phyloP scores from a whole-genome alignment of 345 rosid genomes.

The Gossypium longicalyx region DNA sequence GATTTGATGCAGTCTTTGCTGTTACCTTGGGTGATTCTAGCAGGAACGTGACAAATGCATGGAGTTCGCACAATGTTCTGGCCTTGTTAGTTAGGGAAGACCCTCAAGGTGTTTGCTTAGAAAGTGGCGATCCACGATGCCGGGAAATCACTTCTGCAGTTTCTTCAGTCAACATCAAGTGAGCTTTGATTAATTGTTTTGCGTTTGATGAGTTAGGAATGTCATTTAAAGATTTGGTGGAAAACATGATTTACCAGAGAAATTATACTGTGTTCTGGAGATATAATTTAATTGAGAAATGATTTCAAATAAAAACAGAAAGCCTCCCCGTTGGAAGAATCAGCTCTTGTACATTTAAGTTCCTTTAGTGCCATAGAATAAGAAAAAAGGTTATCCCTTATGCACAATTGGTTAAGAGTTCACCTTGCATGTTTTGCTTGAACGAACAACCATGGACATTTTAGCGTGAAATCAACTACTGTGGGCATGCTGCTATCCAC shows the following conservation, averaged over 20 bases:
- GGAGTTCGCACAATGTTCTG: slow-evolving; percentile 71
- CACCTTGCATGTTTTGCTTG: background rate
- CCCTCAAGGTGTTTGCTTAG: slow-evolving; percentile 75
- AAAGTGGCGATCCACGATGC: slow-evolving; percentile 73
- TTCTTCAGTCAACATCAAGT: slow-evolving; percentile 50
- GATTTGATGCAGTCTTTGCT: slow-evolving; percentile 87
- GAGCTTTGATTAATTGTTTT: slow-evolving; percentile 17
- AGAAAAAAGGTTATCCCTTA: background rate
- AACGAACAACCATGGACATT: too few relatives aligned
- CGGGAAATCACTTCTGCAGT: slow-evolving; percentile 51
- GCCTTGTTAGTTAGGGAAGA: slow-evolving; percentile 92
- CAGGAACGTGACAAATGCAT: slow-evolving; percentile 45
- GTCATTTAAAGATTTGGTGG: slow-evolving; percentile 3
- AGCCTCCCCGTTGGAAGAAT: background rate
- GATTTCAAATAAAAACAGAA: background rate
- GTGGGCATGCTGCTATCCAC: too few relatives aligned
- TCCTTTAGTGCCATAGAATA: background rate
- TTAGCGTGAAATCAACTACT: too few relatives aligned
- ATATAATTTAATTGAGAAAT: slow-evolving; percentile 2
- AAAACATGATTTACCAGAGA: background rate
- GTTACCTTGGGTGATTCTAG: slow-evolving; percentile 65
- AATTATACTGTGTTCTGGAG: background rate
- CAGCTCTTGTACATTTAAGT: background rate
- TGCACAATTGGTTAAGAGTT: background rate
- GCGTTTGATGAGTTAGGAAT: slow-evolving; percentile 5